These are phyloP conservation scores for Serendipita vermifera DNA, from an alignment of 768 basidiomycete genomes.

Conservation along the genomic window DNA sequence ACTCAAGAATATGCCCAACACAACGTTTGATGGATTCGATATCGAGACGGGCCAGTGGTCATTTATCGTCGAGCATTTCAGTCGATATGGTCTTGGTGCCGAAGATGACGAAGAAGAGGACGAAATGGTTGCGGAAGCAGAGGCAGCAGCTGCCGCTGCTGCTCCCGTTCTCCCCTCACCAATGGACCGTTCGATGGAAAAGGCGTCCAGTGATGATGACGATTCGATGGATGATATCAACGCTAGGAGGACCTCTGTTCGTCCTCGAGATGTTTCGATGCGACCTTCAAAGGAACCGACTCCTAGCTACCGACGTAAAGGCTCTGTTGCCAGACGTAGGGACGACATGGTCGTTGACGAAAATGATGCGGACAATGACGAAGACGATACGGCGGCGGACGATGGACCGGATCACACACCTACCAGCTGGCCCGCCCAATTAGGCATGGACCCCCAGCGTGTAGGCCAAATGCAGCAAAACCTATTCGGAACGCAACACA, in stretches of 20 bases:
- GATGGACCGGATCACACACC: constrained; percentile 26
- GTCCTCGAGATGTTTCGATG: constrained; percentile 5
- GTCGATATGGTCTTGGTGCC: constrained; percentile 17
- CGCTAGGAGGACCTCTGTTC: background rate
- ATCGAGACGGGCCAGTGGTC: constrained; percentile 77
- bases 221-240: background rate
- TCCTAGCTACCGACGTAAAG: background rate
- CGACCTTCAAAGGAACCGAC: constrained; percentile 5
- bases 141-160: background rate
- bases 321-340: background rate
- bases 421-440: constrained; percentile 54
- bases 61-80: constrained; percentile 86
- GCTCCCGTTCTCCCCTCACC: constrained; percentile 4
- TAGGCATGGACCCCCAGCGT: constrained; percentile 73
- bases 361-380: constrained; percentile 11
- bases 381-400: constrained; percentile 18
- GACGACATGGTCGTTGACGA: background rate
- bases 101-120: constrained; percentile 18
- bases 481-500: constrained; percentile 35
- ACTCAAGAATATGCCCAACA: constrained; percentile 73
- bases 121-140: background rate
- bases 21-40: constrained; percentile 72
- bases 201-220: background rate
- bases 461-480: constrained; percentile 91
- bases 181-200: background rate